These are phyloP conservation scores for Aristolochia fimbriata DNA, from an alignment of 164 flowering plant species.

Conservation along the genomic window DNA sequence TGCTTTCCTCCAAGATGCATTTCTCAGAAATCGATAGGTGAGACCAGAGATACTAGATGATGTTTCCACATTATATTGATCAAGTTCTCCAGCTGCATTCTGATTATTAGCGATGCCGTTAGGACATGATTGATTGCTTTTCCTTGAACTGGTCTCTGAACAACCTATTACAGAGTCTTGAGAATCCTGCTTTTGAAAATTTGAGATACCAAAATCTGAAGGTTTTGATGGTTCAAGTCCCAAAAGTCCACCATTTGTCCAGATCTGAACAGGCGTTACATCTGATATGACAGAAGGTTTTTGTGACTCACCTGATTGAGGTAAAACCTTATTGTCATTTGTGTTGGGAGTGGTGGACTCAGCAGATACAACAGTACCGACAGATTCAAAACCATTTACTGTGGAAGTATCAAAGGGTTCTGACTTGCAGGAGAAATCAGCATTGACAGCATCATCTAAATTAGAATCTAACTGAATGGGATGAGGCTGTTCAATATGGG, in stretches of 20 bases:
- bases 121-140: slow-evolving; percentile 11
- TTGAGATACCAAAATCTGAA: slow-evolving; percentile 35
- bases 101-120: slow-evolving; percentile 12
- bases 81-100: slow-evolving; percentile 10
- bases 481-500: slow-evolving; percentile 21
- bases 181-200: slow-evolving; percentile 12
- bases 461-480: slow-evolving; percentile 10
- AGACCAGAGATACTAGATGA: slow-evolving; percentile 30
- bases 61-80: slow-evolving; percentile 17
- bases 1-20: slow-evolving; percentile 34
- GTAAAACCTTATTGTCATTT: slow-evolving; percentile 11
- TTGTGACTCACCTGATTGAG: slow-evolving; percentile 15
- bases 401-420: slow-evolving; percentile 13
- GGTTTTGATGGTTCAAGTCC: slow-evolving; percentile 95
- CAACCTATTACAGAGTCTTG: slow-evolving; percentile 9
- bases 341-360: slow-evolving; percentile 13
- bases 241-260: slow-evolving; percentile 91
- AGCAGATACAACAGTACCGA: slow-evolving; percentile 12
- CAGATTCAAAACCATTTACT: slow-evolving; percentile 17
- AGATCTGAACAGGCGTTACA: slow-evolving; percentile 31
- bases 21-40: slow-evolving; percentile 24
- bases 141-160: slow-evolving; percentile 17
- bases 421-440: slow-evolving; percentile 10
- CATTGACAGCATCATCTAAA: slow-evolving; percentile 10
- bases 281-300: slow-evolving; percentile 24